Percentiles rank a stretch among this genome's conserved stretches.
Evolutionary conservation across 345 rosid genomes (phyloP).

Genomic region (Eucalyptus marginata): DNA sequence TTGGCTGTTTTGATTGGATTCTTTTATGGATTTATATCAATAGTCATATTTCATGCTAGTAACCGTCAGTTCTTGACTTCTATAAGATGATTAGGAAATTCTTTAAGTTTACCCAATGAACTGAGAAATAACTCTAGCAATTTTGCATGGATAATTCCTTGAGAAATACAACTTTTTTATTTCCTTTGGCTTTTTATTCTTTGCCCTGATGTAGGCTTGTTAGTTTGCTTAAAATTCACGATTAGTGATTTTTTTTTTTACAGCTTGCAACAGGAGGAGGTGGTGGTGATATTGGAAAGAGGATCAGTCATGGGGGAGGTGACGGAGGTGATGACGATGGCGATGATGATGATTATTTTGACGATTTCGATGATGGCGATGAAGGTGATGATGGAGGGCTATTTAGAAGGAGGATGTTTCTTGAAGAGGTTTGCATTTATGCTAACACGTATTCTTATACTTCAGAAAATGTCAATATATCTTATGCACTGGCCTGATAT

Average conservation of each 20-base stretch:
- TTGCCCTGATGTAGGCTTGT: neutral
- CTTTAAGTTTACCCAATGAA: neutral
- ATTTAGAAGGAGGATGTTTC: constrained; percentile 67
- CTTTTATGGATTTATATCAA: neutral
- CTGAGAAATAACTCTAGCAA: neutral
- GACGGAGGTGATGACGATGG: constrained; percentile 96
- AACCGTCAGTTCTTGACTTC: neutral
- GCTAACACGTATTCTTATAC: neutral
- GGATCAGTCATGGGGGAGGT: constrained; percentile 77
- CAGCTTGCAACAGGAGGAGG: constrained; percentile 91
- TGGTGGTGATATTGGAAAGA: constrained; percentile 91
- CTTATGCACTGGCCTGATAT: neutral
- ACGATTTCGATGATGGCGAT: constrained; percentile 82
- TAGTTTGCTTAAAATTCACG: neutral
- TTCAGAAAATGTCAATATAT: neutral
- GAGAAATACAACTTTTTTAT: neutral
- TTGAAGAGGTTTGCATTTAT: constrained; percentile 59
- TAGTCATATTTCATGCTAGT: neutral
- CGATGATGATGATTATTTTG: constrained; percentile 91
- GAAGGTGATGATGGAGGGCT: constrained; percentile 92
- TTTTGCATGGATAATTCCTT: neutral
- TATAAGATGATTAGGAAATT: neutral
- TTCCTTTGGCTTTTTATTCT: neutral
- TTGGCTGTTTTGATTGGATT: neutral
- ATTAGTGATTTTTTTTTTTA: neutral